Percentiles rank a stretch among this genome's conserved stretches.
Evolutionary conservation across 352 stramenopile genomes (phyloP).

Genomic region (Phytopythium aichiense): DNA sequence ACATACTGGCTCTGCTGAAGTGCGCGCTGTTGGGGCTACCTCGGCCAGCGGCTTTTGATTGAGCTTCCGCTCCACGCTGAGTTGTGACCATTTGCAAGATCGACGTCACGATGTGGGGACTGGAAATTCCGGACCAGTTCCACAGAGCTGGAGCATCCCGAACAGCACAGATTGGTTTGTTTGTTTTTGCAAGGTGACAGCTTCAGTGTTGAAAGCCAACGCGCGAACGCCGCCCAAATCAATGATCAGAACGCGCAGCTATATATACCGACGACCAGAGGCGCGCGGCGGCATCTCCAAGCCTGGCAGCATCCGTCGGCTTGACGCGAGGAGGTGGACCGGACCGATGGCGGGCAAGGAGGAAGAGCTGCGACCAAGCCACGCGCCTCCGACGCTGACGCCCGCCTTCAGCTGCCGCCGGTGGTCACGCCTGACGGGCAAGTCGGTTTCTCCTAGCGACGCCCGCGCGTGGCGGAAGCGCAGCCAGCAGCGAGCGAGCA

Average conservation of each 20-base stretch:
- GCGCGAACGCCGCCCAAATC: too few species aligned
- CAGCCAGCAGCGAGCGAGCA: background rate
- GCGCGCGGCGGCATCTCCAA: background rate
- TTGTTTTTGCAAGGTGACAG: too few species aligned
- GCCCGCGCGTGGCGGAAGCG: slow-evolving; percentile 2
- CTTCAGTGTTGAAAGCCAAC: too few species aligned
- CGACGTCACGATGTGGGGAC: too few species aligned
- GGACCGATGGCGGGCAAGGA: background rate
- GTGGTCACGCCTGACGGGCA: slow-evolving; percentile 32
- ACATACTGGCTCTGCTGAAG: too few species aligned
- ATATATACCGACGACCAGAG: background rate
- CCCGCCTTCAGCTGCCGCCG: slow-evolving; percentile 37
- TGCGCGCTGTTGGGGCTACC: too few species aligned
- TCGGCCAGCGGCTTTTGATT: too few species aligned
- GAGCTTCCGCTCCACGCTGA: too few species aligned
- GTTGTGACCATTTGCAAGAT: too few species aligned
- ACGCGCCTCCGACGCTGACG: background rate
- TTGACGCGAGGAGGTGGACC: background rate
- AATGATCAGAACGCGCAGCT: background rate
- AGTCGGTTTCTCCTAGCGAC: slow-evolving; percentile 1
- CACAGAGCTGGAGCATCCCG: too few species aligned
- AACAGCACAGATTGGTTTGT: too few species aligned
- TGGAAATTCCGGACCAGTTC: too few species aligned
- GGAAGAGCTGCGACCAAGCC: background rate
- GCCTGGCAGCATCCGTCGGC: background rate